Conservation (phyloP, 106 monocot genomes). For the Chionographis japonica region DNA sequence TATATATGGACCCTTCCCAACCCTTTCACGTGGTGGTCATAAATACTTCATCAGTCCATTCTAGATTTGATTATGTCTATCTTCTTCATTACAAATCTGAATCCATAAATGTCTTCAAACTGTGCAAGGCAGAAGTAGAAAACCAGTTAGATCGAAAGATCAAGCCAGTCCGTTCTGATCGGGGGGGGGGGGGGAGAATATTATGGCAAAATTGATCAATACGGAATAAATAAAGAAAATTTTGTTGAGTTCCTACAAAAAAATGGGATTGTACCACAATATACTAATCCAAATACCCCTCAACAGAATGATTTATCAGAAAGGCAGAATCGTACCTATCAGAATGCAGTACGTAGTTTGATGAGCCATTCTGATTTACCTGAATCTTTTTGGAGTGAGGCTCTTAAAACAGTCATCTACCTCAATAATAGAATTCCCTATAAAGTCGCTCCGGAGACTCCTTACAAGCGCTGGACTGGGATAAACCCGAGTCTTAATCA, state of each 20-base stretch:
- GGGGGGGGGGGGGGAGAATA: conserved; percentile 4
- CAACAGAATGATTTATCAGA: neutral
- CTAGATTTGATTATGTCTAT: neutral
- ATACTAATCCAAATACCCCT: neutral
- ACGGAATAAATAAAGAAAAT: conserved; percentile 1
- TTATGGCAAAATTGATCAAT: neutral
- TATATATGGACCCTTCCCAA: conserved; percentile 2
- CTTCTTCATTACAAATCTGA: neutral
- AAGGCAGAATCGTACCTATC: neutral
- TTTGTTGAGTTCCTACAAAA: neutral
- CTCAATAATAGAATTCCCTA: conserved; percentile 1
- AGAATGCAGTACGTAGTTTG: neutral
- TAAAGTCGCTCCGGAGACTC: neutral
- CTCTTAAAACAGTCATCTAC: too few species aligned
- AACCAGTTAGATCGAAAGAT: neutral
- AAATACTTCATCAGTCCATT: neutral
- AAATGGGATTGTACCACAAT: conserved; percentile 1
- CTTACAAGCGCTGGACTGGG: neutral
- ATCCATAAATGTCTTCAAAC: neutral
- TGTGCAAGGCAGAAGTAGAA: neutral
- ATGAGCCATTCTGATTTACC: neutral
- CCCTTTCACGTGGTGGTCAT: neutral
- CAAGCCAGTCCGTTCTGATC: conserved; percentile 1
- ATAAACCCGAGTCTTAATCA: neutral
- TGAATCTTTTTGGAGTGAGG: neutral